phyloP scores from a whole-genome alignment of 1,284 basidiomycete species.

The Sporisorium reilianum region DNA sequence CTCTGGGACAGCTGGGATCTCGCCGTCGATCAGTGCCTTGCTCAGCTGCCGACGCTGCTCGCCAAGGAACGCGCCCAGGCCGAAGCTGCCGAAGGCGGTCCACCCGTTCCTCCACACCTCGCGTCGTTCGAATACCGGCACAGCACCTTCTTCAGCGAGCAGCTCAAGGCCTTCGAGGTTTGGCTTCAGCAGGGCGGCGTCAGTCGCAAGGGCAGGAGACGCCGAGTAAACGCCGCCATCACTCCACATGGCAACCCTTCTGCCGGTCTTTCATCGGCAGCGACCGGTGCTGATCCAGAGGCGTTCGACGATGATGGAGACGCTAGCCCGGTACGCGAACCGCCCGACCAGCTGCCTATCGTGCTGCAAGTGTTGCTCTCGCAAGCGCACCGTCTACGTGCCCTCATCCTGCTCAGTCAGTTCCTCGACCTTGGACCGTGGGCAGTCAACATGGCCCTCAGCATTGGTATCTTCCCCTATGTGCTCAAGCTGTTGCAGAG shows the following conservation, averaged over 20 bases:
- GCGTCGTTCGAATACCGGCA: slow-evolving; percentile 77
- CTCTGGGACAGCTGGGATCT: slow-evolving; percentile 98
- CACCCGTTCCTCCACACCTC: slow-evolving; percentile 68
- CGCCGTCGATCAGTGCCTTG: slow-evolving; percentile 93
- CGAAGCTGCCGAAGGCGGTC: slow-evolving; percentile 68
- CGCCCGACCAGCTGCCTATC: slow-evolving; percentile 95
- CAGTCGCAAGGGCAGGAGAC: slow-evolving; percentile 69
- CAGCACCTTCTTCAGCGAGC: slow-evolving; percentile 95
- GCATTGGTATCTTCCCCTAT: slow-evolving; percentile 99
- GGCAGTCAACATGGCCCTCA: slow-evolving; percentile 95
- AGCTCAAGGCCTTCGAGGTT: slow-evolving; percentile 96
- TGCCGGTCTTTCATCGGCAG: slow-evolving; percentile 43
- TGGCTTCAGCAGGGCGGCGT: slow-evolving; percentile 78
- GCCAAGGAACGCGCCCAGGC: slow-evolving; percentile 74
- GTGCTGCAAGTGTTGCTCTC: slow-evolving; percentile 96
- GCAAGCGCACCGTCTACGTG: slow-evolving; percentile 93
- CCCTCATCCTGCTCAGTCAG: slow-evolving; percentile 94
- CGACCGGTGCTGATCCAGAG: slow-evolving; percentile 34
- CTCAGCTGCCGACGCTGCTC: slow-evolving; percentile 90
- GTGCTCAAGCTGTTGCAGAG: slow-evolving; percentile 96
- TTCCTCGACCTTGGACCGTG: slow-evolving; percentile 98
- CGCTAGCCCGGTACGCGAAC: slow-evolving; percentile 75
- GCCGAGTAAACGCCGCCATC: slow-evolving; percentile 54
- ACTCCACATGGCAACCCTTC: slow-evolving; percentile 47
- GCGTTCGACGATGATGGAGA: slow-evolving; percentile 73